Evolutionary conservation across 2,329 filamentous ascomycete species (phyloP).

Genomic region (Diatrype stigma): DNA sequence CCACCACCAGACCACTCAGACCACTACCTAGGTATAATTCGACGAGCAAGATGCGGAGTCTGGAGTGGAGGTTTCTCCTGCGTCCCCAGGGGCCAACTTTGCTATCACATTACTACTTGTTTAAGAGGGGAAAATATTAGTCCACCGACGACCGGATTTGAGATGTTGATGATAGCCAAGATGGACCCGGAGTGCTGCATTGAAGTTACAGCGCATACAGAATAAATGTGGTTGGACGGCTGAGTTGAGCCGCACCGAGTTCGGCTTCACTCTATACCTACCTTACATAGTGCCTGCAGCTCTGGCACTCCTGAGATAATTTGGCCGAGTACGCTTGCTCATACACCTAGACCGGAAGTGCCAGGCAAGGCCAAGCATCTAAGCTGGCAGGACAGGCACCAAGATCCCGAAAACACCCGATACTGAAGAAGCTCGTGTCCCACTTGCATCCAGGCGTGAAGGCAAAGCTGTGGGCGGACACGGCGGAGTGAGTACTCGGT

Average conservation of each 20-base stretch:
- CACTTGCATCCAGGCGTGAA: not conserved
- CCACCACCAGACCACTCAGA: no score
- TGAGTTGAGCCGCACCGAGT: not conserved
- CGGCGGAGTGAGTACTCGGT: not conserved
- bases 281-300: no score
- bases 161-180: not conserved
- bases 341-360: not conserved
- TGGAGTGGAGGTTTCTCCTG: no score
- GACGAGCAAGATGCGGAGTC: no score
- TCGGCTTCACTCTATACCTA: not conserved
- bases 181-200: not conserved
- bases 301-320: not conserved
- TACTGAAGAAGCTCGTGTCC: not conserved
- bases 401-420: not conserved
- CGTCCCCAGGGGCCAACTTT: no score
- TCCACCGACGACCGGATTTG: not conserved
- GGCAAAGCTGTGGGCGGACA: not conserved
- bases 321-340: not conserved
- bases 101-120: not conserved
- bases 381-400: not conserved
- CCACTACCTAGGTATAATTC: no score
- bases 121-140: not conserved
- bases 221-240: not conserved
- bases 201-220: not conserved
- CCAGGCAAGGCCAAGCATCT: not conserved